Base-by-base conservation (phyloP, 345 rosid species). In the Triadica sebifera region DNA sequence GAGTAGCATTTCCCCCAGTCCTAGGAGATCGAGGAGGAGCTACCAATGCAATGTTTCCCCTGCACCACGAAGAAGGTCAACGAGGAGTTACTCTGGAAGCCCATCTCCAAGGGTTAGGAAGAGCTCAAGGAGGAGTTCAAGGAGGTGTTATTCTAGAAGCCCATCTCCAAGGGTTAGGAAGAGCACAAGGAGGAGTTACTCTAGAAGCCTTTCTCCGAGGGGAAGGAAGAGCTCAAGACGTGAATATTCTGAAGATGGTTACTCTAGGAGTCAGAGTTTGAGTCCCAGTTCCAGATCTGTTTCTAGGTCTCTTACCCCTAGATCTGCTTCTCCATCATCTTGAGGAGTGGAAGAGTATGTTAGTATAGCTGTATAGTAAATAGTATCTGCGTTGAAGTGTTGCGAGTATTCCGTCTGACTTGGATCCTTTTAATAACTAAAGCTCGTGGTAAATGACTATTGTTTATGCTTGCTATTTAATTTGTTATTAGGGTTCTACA, bases 281-380 rank as follows among this genome's bases (percentile, higher is more conserved):
- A 76, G 86, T 77, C 71, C 73, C 6, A 84, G 86, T 24, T 85
- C 93, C 10, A 84, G 93, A 74, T 89, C 87, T 12, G 75, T 87
- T 68, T 87, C 94, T 3, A 82, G 98, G 79, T 88, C 94, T 22
- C 83, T 66, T n/a, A 85, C 83, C 70, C 89, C 93, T 1, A 71
- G 77, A 46, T 86, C 90, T 12, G 38, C 70, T 16, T 81, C 88
- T 29, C 75, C 78, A 6, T 82, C 81, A 22, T 50, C 65, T 3
- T 84, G 70, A 79, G 52, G 1, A 29, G 20, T 4, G 34, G 34
- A 19, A 45, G 55, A 11, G 13, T 6, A 1, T 51, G 68, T 6
- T 25, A 34, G 0, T 20, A 22, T 73, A 29, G n/a, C 58, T 25
- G 20, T 46, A 2, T 29, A 29, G 34, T 29, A 29, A n/a, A 12